These are phyloP conservation scores for Aureobasidium sp. DNA, from an alignment of 2,329 filamentous ascomycete genomes.

Conservation along the genomic window DNA sequence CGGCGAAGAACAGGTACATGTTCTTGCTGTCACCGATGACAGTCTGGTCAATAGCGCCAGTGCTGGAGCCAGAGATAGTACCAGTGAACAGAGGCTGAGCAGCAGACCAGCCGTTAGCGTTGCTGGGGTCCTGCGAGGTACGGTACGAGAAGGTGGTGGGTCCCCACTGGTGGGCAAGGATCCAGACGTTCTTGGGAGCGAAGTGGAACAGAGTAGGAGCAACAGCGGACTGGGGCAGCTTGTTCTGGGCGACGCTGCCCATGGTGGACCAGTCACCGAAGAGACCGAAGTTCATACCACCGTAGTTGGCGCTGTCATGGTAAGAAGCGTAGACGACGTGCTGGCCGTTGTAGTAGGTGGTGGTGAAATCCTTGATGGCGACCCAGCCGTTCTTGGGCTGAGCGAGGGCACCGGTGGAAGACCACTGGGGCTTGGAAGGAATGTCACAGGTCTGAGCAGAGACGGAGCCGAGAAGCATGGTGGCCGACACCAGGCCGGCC, in stretches of 20 bases:
- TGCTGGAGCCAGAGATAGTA: conserved; percentile 41
- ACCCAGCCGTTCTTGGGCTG: conserved; percentile 46
- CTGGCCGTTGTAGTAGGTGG: conserved; percentile 46
- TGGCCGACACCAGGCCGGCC: conserved; percentile 9
- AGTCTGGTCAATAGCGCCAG: conserved; percentile 54
- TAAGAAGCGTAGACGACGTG: conserved; percentile 53
- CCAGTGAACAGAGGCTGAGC: conserved; percentile 50
- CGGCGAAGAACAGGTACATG: conserved; percentile 62
- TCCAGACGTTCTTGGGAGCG: conserved; percentile 51
- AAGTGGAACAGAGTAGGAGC: conserved; percentile 59
- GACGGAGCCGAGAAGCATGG: conserved; percentile 11
- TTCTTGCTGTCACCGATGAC: conserved; percentile 52
- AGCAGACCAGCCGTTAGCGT: conserved; percentile 49
- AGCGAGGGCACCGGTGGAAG: conserved; percentile 43
- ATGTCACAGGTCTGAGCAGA: conserved; percentile 35
- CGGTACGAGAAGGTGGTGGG: conserved; percentile 50
- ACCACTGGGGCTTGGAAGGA: conserved; percentile 49
- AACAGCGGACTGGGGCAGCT: conserved; percentile 40
- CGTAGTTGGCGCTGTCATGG: conserved; percentile 40
- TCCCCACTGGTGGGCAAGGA: conserved; percentile 61
- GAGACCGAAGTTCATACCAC: conserved; percentile 51
- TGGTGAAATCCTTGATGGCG: conserved; percentile 56
- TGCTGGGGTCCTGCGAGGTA: conserved; percentile 50
- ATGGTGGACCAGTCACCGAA: conserved; percentile 48
- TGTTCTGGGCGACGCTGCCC: conserved; percentile 43